Conservation (phyloP, 2,329 filamentous ascomycete species). For the Botrytis medusae region DNA sequence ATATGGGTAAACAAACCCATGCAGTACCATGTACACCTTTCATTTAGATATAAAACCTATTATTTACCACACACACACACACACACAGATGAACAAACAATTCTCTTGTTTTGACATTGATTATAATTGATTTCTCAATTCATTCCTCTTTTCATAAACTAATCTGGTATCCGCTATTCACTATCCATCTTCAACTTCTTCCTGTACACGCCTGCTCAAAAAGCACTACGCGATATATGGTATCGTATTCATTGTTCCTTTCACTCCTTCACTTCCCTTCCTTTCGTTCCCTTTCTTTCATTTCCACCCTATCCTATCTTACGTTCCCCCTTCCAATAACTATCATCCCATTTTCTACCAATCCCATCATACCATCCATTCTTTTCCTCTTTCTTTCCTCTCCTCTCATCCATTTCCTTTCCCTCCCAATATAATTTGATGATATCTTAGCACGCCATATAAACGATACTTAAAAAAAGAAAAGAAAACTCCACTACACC, state of each 20-base stretch:
- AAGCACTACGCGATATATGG: constrained; percentile 2
- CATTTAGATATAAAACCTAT: no score
- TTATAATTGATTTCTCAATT: constrained; percentile 2
- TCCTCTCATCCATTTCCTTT: not conserved
- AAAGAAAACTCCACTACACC: constrained; percentile 4
- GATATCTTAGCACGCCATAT: constrained; percentile 10
- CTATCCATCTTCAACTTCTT: constrained; percentile 3
- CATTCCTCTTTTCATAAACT: not conserved
- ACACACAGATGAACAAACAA: not conserved
- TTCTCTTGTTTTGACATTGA: not conserved
- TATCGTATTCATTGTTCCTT: constrained; percentile 12
- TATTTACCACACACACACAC: no score
- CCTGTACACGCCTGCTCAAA: not conserved
- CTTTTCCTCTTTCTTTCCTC: not conserved
- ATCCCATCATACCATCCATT: not conserved
- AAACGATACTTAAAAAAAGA: not conserved
- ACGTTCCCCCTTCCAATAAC: not conserved
- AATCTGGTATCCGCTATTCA: constrained; percentile 13
- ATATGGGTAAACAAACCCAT: no score
- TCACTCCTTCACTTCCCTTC: not conserved
- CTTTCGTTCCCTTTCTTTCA: not conserved
- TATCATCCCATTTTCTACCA: not conserved
- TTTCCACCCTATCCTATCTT: not conserved
- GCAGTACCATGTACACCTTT: no score
- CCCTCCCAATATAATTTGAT: not conserved